Conservation (phyloP, 2,329 filamentous ascomycete genomes). For the Fusarium keratoplasticum region DNA sequence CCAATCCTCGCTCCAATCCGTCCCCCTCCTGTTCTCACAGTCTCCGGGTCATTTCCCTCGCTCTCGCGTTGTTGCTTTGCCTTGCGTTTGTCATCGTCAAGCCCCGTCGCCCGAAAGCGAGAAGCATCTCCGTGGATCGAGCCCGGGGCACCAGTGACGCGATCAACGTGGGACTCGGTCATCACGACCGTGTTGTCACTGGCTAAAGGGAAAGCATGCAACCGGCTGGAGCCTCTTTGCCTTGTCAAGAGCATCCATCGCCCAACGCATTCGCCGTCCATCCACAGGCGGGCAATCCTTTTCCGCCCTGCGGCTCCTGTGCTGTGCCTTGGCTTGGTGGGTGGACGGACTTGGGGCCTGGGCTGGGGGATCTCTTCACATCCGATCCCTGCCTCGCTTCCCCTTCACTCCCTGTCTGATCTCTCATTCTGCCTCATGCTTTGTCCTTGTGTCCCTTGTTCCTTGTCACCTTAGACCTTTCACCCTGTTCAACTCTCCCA, state of each 20-base stretch:
- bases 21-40: slow-evolving; percentile 14
- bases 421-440: slow-evolving; percentile 32
- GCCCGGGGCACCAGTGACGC: slow-evolving; percentile 21
- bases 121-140: slow-evolving; percentile 38
- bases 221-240: slow-evolving; percentile 8
- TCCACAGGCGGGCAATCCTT: neutral
- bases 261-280: slow-evolving; percentile 9
- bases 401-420: slow-evolving; percentile 31
- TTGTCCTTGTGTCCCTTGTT: slow-evolving; percentile 11
- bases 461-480: slow-evolving; percentile 23
- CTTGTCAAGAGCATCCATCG: neutral
- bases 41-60: slow-evolving; percentile 13
- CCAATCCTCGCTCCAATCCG: slow-evolving; percentile 22
- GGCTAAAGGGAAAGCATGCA: slow-evolving; percentile 22
- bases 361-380: slow-evolving; percentile 16
- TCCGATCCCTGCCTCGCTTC: slow-evolving; percentile 12
- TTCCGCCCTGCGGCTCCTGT: slow-evolving; percentile 1
- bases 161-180: slow-evolving; percentile 35
- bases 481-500: slow-evolving; percentile 29
- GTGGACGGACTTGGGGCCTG: slow-evolving; percentile 18
- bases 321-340: slow-evolving; percentile 25
- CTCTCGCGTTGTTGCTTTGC: slow-evolving; percentile 15
- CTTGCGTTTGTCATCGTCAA: slow-evolving; percentile 21
- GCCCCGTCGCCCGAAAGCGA: slow-evolving; percentile 24
- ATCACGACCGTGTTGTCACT: slow-evolving; percentile 24